Base-by-base conservation (phyloP, 2,329 filamentous ascomycete species). In the Cladosporium sp. region DNA sequence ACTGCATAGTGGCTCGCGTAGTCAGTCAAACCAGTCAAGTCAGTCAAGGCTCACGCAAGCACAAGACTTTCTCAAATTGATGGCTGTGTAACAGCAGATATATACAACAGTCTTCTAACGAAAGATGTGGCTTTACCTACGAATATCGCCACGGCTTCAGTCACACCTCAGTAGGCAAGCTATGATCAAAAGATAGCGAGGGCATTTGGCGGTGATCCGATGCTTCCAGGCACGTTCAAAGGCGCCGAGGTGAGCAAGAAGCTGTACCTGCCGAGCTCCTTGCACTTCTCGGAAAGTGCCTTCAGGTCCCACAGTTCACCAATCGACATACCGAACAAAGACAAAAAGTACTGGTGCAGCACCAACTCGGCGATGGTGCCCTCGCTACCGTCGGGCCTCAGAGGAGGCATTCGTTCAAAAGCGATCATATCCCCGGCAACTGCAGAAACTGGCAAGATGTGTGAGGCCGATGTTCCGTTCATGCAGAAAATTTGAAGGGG, bases 341-440 rank as follows among this genome's bases (percentile, higher is more conserved):
- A 64, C 15, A 78, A 63, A 51, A 75, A 72, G 63, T 70, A 74
- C 63, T 75, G 72, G 57, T 78, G 77, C 55, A 72, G 51, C 3
- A 68, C 66, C 44, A 71, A 49, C 6, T 63, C 62, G 3, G 50
- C 45, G 1, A 70, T 54, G 10, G 25, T 53, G 3, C 57, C 67
- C 22, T 68, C 65, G 25, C 61, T 61, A 2, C 68, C 69, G 32
- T 66, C 60, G 15, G 50, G 45, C 32, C 62, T 52, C 28, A 60
- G 51, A 5, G 71, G 69, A 1, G 73, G 72, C 42, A 70, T 68
- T 9, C 66, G 64, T 63, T 85, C 83, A 60, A 82, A 80, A 4
- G 73, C 75, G 9, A 82, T 78, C 49, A 77, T 76, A 58, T 86
- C 83, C 2, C 82, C 80, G 0, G 78, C 83, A 0, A 84, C 77